A percentile compares a stretch with the other conserved stretches of the same genome.
Conservation (phyloP, 2,329 filamentous ascomycete genomes). For the Chaetothyriales sp. region DNA sequence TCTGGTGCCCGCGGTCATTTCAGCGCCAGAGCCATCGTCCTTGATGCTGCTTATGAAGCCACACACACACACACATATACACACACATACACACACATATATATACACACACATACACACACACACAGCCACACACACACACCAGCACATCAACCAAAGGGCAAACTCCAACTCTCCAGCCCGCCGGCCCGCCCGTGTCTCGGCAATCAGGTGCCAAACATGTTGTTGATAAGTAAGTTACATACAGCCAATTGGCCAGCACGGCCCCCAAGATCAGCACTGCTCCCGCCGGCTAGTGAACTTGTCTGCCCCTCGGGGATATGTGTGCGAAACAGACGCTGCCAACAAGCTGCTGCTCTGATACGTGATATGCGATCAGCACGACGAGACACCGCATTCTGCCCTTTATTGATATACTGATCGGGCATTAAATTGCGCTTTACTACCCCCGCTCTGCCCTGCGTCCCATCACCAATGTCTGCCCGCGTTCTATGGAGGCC, state of each 20-base stretch:
- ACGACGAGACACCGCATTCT: background rate
- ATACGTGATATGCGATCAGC: background rate
- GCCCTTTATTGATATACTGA: background rate
- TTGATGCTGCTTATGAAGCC: background rate
- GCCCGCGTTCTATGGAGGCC: slow-evolving; percentile 39
- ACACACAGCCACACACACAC: too few species aligned
- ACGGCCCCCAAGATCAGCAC: background rate
- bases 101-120: too few species aligned
- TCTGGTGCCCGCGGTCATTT: too few species aligned
- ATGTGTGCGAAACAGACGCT: background rate
- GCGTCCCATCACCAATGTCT: slow-evolving; percentile 3
- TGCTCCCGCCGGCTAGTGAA: background rate
- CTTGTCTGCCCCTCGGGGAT: background rate
- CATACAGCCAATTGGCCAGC: background rate
- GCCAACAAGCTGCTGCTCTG: background rate
- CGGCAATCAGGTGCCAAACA: background rate
- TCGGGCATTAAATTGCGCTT: background rate
- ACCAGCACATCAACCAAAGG: background rate
- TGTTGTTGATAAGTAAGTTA: background rate
- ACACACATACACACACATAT: too few species aligned
- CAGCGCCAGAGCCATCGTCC: too few species aligned
- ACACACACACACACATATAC: background rate
- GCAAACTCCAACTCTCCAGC: background rate
- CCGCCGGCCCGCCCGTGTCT: background rate
- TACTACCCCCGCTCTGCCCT: background rate